phyloP scores from a whole-genome alignment of 2,329 filamentous ascomycete genomes.

The Thelonectria rubi region DNA sequence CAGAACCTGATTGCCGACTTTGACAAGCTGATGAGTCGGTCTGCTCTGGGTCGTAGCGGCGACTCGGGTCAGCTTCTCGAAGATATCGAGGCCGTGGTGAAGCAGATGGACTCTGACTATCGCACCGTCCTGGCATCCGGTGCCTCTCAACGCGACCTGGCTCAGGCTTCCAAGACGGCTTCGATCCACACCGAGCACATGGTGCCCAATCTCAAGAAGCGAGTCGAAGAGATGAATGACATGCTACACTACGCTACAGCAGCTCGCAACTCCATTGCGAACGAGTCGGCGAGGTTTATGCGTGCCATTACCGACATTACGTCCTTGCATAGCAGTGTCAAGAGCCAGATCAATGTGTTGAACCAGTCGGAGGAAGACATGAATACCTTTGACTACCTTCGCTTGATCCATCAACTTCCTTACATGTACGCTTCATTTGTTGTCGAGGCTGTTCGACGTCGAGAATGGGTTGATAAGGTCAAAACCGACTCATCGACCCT shows the following conservation, averaged over 20 bases:
- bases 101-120: slow-evolving; percentile 88
- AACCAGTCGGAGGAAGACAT: slow-evolving; percentile 79
- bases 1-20: slow-evolving; percentile 71
- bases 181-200: slow-evolving; percentile 70
- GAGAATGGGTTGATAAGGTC: slow-evolving; percentile 93
- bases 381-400: slow-evolving; percentile 82
- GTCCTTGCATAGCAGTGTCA: slow-evolving; percentile 75
- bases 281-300: slow-evolving; percentile 77
- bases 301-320: slow-evolving; percentile 84
- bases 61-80: slow-evolving; percentile 76
- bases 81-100: slow-evolving; percentile 86
- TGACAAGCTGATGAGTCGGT: slow-evolving; percentile 65
- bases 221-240: slow-evolving; percentile 68
- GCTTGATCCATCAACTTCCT: slow-evolving; percentile 82
- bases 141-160: slow-evolving; percentile 67
- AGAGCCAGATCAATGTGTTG: slow-evolving; percentile 75
- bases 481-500: slow-evolving; percentile 85
- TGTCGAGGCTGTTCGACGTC: slow-evolving; percentile 83
- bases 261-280: slow-evolving; percentile 73
- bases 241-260: slow-evolving; percentile 68
- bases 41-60: slow-evolving; percentile 63
- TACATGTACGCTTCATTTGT: slow-evolving; percentile 90
- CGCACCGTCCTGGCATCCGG: slow-evolving; percentile 77
- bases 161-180: slow-evolving; percentile 70
- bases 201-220: slow-evolving; percentile 65